Evolutionary conservation across 73 alveolate genomes (phyloP), one percentile per base, ranked within the genome.

Genomic region (Paramecium bursaria): DNA sequence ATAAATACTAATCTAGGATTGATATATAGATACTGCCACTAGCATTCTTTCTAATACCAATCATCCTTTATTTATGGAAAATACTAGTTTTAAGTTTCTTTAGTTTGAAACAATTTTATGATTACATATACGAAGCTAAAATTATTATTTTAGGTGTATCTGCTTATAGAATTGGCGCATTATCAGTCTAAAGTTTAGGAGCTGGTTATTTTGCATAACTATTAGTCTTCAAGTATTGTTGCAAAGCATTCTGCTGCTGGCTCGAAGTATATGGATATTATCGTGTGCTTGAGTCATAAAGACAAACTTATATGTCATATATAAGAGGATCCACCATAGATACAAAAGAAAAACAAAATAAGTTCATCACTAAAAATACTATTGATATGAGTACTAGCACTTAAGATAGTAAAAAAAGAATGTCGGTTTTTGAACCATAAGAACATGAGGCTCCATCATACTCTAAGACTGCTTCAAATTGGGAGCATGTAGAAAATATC

Each of bases 391-490:
- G 31, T 29, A 25, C 47, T 26, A 14, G 29, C 10, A 26, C 76
- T 11, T 13, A 23, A 26, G 50, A 29, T 13, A 57, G 31, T n/a
- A 44, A 23, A 3, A 57, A 14, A 11, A 57, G 52, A 14, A 4
- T 29, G n/a, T 57, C 76, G 26, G 29, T 29, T 0, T 57, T 29
- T 57, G 76, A 57, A 57, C 51, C 76, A 0, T 26, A 57, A 26
- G 47, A 23, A 57, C 17, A 57, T 25, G 76, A 57, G 15, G 39
- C 49, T 2, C 76, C 76, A 25, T 57, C 76, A 10, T 57, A 29
- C 4, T 9, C 49, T 29, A 57, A 57, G 15, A 57, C 76, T n/a
- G 76, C 76, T 23, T 48, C 76, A 2, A 57, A 57, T 57, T 57
- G 76, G 76, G 17, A 17, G 1, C 47, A 57, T 57, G 76, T 57